Conservation (phyloP, 2,329 filamentous ascomycete genomes). For the Teratosphaeria epicoccoides region DNA sequence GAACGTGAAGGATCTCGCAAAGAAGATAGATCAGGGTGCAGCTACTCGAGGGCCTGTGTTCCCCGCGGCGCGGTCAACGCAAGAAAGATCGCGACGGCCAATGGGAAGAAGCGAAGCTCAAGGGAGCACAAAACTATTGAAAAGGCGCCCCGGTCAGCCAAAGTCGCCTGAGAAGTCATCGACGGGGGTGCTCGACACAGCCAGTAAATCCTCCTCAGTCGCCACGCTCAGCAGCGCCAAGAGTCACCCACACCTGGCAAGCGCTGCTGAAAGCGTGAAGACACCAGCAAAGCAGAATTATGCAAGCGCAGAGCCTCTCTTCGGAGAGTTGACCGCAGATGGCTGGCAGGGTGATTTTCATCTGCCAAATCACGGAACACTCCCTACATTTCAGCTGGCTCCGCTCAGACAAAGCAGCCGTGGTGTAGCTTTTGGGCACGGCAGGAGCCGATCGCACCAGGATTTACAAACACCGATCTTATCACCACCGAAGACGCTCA, state of each 20-base stretch:
- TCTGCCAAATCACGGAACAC: conserved; percentile 17
- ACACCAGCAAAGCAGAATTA: conserved; percentile 11
- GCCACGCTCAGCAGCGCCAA: conserved; percentile 12
- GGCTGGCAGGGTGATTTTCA: conserved; percentile 34
- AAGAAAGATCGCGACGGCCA: conserved; percentile 12
- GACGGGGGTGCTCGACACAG: conserved; percentile 18
- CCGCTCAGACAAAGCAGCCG: conserved; percentile 57
- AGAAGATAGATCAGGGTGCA: conserved; percentile 56
- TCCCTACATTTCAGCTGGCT: conserved; percentile 15
- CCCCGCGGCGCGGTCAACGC: conserved; percentile 10
- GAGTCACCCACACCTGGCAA: conserved; percentile 20
- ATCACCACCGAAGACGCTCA: conserved; percentile 13
- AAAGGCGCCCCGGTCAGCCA: conserved; percentile 16
- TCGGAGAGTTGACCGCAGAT: conserved; percentile 62
- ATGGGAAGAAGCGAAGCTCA: conserved; percentile 13
- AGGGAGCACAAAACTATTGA: conserved; percentile 16
- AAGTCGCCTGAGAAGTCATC: conserved; percentile 19
- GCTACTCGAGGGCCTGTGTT: conserved; percentile 8
- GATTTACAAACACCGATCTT: conserved; percentile 17
- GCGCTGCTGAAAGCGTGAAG: conserved; percentile 13
- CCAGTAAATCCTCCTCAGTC: conserved; percentile 19
- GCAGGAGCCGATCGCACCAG: conserved; percentile 45
- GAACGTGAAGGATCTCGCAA: conserved; percentile 66
- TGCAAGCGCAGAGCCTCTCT: conserved; percentile 45
- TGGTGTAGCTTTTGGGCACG: conserved; percentile 44